Base-by-base conservation (phyloP, 78 protist species). In the Dictyostelium intermedium region DNA sequence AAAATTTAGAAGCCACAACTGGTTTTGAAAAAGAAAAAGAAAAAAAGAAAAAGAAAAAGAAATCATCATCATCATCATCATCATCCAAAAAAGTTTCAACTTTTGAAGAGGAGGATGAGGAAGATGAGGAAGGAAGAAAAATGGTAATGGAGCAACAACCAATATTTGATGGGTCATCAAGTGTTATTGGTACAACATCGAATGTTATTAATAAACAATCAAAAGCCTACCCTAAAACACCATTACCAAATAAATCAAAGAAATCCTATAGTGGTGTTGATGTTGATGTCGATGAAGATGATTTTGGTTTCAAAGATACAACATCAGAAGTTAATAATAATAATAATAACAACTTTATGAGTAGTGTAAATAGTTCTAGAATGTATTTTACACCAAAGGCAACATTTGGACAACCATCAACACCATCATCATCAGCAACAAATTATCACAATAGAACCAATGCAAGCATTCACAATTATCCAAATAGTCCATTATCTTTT, bases 221-320 rank as follows among this genome's bases (percentile, higher is more conserved):
- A 27, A 80, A 80, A 47, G 25, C 72, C 6, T 80, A 80, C 27
- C 84, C 84, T n/a, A 80, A 80, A 47, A 80, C 84, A 30, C 84
- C 84, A 47, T 47, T 80, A 35, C 84, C 84, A 39, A 80, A 77
- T 72, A 72, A 72, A 72, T 34, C 35, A 16, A 72, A 72, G 37
- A 66, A 27, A 10, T 66, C 74, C n/a, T 32, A 70, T n/a, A n/a
- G n/a, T n/a, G n/a, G n/a, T n/a, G n/a, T n/a, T 32, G 41, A 70
- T 70, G 1, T 13, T 13, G 43, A 72, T 16, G 41, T 34, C 11
- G 16, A n/a, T 14, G 78, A 69, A 27, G 77, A 72, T 30, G 79
- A 72, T 16, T 16, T 53, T 53, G 63, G 20, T 6, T 7, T 7
- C 63, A 53, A n/a, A n/a, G n/a, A n/a, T n/a, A 53, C 63, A 10